phyloP scores from a whole-genome alignment of 2,329 filamentous ascomycete species.

The Diaporthe sp. region DNA sequence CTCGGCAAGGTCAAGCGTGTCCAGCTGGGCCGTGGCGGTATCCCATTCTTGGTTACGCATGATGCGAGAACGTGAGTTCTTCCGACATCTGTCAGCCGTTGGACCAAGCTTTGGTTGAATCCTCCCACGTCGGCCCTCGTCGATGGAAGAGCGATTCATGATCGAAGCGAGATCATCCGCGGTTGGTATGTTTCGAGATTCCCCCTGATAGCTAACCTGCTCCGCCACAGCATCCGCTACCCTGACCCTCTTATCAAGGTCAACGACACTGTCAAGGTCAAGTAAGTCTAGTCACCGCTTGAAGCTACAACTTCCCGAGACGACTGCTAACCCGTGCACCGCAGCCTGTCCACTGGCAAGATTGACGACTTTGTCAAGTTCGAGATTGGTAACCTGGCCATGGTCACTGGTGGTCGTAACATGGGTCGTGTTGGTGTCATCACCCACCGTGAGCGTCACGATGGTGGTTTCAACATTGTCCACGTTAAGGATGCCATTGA shows the following conservation, averaged over 20 bases:
- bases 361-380: constrained; percentile 98
- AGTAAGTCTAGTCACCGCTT: constrained; percentile 55
- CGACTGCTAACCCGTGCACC: neutral
- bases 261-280: constrained; percentile 99
- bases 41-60: constrained; percentile 99
- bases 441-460: constrained; percentile 99
- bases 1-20: constrained; percentile 99
- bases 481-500: constrained; percentile 99
- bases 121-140: constrained; percentile 48
- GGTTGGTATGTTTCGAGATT: constrained; percentile 66
- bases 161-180: constrained; percentile 59
- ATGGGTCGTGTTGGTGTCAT: constrained; percentile 99
- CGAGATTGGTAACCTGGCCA: constrained; percentile 97
- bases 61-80: constrained; percentile 99
- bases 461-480: constrained; percentile 99
- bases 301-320: no score
- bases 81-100: constrained; percentile 99
- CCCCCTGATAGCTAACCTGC: constrained; percentile 56
- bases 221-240: constrained; percentile 88
- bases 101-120: constrained; percentile 96
- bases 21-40: constrained; percentile 98
- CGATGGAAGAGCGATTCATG: constrained; percentile 35
- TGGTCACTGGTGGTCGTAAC: constrained; percentile 99
- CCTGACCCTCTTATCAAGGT: constrained; percentile 98
- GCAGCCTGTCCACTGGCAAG: constrained; percentile 87